Percentiles rank a stretch among this genome's conserved stretches.
phyloP scores from a whole-genome alignment of 2,329 filamentous ascomycete genomes.

The Aphanocladium album region DNA sequence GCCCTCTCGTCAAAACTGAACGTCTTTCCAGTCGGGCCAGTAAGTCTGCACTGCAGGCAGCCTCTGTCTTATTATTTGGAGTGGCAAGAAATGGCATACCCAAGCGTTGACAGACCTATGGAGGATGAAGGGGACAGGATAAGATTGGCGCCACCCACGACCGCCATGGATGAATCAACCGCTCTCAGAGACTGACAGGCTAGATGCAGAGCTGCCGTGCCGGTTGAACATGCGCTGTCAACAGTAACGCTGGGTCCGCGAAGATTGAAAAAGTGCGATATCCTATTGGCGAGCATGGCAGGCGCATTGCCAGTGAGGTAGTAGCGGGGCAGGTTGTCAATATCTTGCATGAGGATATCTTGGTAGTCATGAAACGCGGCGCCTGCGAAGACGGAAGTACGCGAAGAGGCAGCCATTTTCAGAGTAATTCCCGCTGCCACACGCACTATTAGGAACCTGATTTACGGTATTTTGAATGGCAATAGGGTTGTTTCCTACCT shows the following conservation, averaged over 20 bases:
- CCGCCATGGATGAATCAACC: constrained; percentile 38
- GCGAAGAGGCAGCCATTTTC: background rate
- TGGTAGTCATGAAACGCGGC: background rate
- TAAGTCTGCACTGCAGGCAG: too few relatives aligned
- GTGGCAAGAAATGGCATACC: background rate
- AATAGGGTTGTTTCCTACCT: background rate
- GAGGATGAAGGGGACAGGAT: constrained; percentile 16
- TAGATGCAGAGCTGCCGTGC: constrained; percentile 41
- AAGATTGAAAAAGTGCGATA: constrained; percentile 50
- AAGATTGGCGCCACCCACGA: constrained; percentile 41
- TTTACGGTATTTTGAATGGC: background rate
- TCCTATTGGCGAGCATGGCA: constrained; percentile 46
- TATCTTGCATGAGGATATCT: background rate
- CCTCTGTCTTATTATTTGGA: too few relatives aligned
- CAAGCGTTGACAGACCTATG: background rate
- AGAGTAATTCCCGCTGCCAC: background rate
- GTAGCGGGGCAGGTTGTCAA: background rate
- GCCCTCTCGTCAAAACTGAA: too few relatives aligned
- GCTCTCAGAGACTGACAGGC: constrained; percentile 43
- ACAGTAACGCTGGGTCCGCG: constrained; percentile 46
- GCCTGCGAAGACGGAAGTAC: background rate
- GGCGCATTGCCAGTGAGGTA: constrained; percentile 15
- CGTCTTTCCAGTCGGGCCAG: too few relatives aligned
- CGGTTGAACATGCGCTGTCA: constrained; percentile 47
- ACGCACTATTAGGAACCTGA: background rate